Evolutionary conservation across 257 asterid species (phyloP).

Genomic region (Avicennia marina): DNA sequence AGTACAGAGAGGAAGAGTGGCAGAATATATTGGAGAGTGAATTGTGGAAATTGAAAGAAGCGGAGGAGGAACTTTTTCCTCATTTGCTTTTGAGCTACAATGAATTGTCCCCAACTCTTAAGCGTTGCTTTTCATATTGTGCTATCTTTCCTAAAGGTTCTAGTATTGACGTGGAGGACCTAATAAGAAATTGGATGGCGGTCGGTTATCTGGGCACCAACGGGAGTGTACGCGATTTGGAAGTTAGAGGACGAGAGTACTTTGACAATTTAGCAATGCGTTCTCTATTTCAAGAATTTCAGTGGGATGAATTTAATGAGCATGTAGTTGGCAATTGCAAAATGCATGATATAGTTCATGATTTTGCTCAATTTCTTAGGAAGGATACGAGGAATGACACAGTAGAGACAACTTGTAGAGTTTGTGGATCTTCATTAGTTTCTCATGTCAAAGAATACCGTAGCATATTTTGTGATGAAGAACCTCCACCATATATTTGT

Average conservation of each 20-base stretch:
- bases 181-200: slow-evolving; percentile 44
- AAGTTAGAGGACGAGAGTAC: slow-evolving; percentile 23
- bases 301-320: background rate
- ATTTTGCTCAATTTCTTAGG: slow-evolving; percentile 10
- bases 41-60: slow-evolving; percentile 25
- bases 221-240: slow-evolving; percentile 14
- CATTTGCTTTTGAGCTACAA: slow-evolving; percentile 18
- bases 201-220: slow-evolving; percentile 24
- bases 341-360: slow-evolving; percentile 17
- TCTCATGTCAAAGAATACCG: background rate
- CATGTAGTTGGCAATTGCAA: background rate
- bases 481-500: background rate
- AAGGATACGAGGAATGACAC: background rate
- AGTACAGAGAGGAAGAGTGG: slow-evolving; percentile 30
- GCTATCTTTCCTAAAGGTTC: slow-evolving; percentile 30
- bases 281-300: slow-evolving; percentile 7
- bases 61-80: slow-evolving; percentile 12
- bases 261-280: slow-evolving; percentile 4
- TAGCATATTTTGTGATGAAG: background rate
- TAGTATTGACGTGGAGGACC: slow-evolving; percentile 29
- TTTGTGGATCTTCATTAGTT: background rate
- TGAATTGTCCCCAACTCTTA: slow-evolving; percentile 19
- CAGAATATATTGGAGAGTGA: slow-evolving; percentile 19
- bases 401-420: background rate
- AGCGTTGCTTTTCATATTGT: slow-evolving; percentile 41